These are phyloP conservation scores for Puccinia triticina DNA, from an alignment of 1,284 basidiomycete genomes.

Conservation along the genomic window DNA sequence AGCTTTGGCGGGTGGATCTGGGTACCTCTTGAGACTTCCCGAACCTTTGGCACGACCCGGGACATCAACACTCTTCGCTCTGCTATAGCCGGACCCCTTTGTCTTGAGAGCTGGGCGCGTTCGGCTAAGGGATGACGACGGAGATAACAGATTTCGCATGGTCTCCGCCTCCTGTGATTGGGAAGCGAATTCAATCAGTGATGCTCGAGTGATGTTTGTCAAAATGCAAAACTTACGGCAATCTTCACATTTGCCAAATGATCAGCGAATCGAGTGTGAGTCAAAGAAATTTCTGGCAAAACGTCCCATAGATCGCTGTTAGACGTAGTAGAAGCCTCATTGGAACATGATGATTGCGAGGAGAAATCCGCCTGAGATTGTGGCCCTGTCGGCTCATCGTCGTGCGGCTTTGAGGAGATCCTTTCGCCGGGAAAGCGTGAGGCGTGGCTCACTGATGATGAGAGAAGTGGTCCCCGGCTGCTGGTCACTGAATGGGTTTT, in stretches of 20 bases:
- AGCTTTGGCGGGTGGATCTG: background rate
- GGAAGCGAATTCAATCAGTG: background rate
- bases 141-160: background rate
- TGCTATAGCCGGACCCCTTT: background rate
- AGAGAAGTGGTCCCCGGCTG: background rate
- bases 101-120: background rate
- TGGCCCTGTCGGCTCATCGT: background rate
- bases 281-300: background rate
- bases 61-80: background rate
- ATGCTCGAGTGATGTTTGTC: background rate
- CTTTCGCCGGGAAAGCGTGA: background rate
- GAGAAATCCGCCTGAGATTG: background rate
- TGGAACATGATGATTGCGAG: background rate
- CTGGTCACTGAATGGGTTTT: background rate
- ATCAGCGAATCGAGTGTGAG: background rate
- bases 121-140: background rate
- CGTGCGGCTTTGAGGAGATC: background rate
- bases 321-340: background rate
- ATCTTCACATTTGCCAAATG: slow-evolving; percentile 16
- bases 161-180: background rate
- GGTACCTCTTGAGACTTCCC: background rate
- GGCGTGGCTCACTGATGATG: background rate
- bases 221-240: slow-evolving; percentile 1
- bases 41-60: background rate
- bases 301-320: background rate